Conservation (phyloP, 108 stramenopile species). For the Asterionellopsis glacialis region DNA sequence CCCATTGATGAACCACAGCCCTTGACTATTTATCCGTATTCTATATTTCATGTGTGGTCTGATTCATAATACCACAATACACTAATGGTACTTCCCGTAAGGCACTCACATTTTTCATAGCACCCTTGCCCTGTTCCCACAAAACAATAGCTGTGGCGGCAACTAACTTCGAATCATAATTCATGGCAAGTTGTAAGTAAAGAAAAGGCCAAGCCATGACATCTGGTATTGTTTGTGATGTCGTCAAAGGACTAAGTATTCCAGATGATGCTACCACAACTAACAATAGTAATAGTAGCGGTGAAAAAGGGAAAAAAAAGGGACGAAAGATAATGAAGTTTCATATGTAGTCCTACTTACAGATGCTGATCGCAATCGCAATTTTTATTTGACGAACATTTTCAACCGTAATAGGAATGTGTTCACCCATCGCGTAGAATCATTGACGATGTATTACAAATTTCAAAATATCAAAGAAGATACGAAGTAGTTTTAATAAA, state of each 20-base stretch:
- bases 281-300: background rate
- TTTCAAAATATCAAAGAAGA: too few relatives aligned
- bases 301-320: too few relatives aligned
- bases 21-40: conserved; percentile 69
- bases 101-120: conserved; percentile 79
- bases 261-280: background rate
- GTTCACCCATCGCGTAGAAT: too few relatives aligned
- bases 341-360: conserved; percentile 36
- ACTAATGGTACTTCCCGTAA: conserved; percentile 52
- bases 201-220: conserved; percentile 54
- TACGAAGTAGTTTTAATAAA: too few relatives aligned
- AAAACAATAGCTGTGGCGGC: conserved; percentile 56
- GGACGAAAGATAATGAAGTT: too few relatives aligned
- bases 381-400: too few relatives aligned
- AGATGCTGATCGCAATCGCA: too few relatives aligned
- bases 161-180: conserved; percentile 56
- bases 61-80: conserved; percentile 63
- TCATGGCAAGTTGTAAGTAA: too few relatives aligned
- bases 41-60: conserved; percentile 44
- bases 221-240: conserved; percentile 45
- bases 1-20: conserved; percentile 85
- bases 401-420: too few relatives aligned
- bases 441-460: too few relatives aligned
- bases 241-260: conserved; percentile 42
- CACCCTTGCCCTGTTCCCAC: conserved; percentile 77